Base-by-base conservation (phyloP, 164 flowering plant genomes). In the Nymphaea colorata region DNA sequence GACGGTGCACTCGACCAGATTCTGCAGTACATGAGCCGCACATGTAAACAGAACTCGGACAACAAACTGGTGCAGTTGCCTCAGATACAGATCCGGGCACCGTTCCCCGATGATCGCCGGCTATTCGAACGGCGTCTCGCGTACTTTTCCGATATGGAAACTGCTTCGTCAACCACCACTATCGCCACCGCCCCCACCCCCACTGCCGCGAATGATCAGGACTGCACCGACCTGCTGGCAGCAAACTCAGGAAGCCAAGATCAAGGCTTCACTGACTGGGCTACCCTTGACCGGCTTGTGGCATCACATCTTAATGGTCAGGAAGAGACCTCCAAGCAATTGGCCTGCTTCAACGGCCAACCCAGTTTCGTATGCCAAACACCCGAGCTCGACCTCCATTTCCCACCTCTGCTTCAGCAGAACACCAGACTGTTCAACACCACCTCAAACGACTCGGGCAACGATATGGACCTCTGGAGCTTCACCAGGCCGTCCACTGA, bases 1-100 rank as follows among this genome's bases (percentile, higher is more conserved):
- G 83, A 84, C 42, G 86, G 73, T 3, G 89, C 90, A 42, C 71
- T 92, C 25, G 92, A 88, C 59, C 91, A 88, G 51, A 84, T 92
- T 44, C 86, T 89, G 65, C 77, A 43, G 68, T 73, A 68, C 74
- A 77, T 70, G 73, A 51, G 57, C 57, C 57, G 57, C 3, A 61
- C 41, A 3, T 41, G 64, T 8, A 65, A 77, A 73, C 51, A 87
- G 81, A 51, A 82, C 80, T 44, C 64, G 43, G 75, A 87, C 78
- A 51, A 51, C 75, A 76, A 12, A 73, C 75, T 57, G 84, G 83
- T 87, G 82, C 85, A 64, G 36, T 51, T 51, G 57, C 57, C 57
- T 3, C 57, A 51, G 14, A 51, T 15, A 51, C 57, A 51, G 14
- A 10, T 3, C 57, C 8, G 57, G 14, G 12, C 8, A 15, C 14